Evolutionary conservation across 805 yeast species (phyloP).

Genomic region (Wickerhamomyces rabaulensis): DNA sequence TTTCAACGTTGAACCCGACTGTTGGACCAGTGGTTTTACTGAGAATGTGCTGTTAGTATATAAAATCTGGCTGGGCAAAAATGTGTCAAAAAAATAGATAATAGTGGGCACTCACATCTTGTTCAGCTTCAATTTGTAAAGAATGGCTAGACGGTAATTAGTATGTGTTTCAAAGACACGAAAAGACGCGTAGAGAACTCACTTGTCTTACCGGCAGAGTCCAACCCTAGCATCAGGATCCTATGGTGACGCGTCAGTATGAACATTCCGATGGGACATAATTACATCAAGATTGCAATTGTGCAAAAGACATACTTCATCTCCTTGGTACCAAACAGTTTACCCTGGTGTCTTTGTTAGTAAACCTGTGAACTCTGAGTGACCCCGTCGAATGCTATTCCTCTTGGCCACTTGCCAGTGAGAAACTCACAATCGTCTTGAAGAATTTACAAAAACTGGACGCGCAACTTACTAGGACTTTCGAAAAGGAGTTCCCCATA

Average conservation of each 20-base stretch:
- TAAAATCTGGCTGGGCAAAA: background rate
- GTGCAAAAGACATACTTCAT: constrained; percentile 28
- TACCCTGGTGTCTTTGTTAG: constrained; percentile 25
- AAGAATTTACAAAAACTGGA: too few relatives aligned
- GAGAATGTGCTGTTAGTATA: background rate
- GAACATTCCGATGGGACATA: background rate
- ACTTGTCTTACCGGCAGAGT: constrained; percentile 86
- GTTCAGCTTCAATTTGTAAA: constrained; percentile 77
- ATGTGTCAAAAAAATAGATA: background rate
- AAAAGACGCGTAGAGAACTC: background rate
- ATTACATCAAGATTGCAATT: too few relatives aligned
- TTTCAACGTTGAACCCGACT: constrained; percentile 90
- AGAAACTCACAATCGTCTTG: too few relatives aligned
- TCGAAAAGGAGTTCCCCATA: constrained; percentile 3
- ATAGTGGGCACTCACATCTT: constrained; percentile 33
- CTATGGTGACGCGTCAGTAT: constrained; percentile 21
- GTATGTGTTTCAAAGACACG: background rate
- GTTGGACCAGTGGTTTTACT: constrained; percentile 78
- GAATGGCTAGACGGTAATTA: constrained; percentile 41
- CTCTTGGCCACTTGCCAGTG: too few relatives aligned
- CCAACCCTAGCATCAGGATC: constrained; percentile 87
- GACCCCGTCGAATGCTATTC: too few relatives aligned
- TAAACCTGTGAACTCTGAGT: too few relatives aligned
- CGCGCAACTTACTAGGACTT: background rate
- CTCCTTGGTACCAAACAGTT: constrained; percentile 48